A percentile compares a stretch with the other conserved stretches of the same genome.
Conservation (phyloP, 495 filamentous ascomycete genomes). For the Xylaria grammica region DNA sequence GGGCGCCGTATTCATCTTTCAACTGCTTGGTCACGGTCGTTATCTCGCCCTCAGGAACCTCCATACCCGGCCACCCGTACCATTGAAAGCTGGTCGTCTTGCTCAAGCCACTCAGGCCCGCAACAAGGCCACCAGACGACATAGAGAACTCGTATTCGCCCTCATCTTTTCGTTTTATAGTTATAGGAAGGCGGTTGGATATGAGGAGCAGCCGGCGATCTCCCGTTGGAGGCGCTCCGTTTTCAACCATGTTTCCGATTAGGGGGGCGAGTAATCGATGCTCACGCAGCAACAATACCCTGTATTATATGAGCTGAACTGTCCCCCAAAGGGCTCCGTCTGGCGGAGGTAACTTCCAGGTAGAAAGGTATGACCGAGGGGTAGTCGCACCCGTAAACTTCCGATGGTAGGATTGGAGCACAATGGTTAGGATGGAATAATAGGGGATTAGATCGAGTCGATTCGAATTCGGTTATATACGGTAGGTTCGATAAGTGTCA, state of each 20-base stretch:
- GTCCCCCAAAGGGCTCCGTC: background rate
- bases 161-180: conserved; percentile 88
- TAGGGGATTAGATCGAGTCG: background rate
- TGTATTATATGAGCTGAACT: background rate
- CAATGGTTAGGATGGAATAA: background rate
- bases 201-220: conserved; percentile 73
- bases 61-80: conserved; percentile 96
- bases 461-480: background rate
- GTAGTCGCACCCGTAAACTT: background rate
- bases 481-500: background rate
- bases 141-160: conserved; percentile 82
- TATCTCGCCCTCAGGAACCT: conserved; percentile 75
- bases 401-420: background rate
- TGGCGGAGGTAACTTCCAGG: background rate
- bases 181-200: conserved; percentile 93
- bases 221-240: conserved; percentile 29
- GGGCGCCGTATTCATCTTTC: conserved; percentile 72
- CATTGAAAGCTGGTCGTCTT: conserved; percentile 93
- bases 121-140: conserved; percentile 94
- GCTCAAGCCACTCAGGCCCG: conserved; percentile 83
- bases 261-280: background rate
- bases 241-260: conserved; percentile 27
- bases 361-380: background rate
- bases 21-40: conserved; percentile 68
- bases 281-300: background rate